Conservation (phyloP, 257 asterid genomes). For the Solanum ahanhuiri region DNA sequence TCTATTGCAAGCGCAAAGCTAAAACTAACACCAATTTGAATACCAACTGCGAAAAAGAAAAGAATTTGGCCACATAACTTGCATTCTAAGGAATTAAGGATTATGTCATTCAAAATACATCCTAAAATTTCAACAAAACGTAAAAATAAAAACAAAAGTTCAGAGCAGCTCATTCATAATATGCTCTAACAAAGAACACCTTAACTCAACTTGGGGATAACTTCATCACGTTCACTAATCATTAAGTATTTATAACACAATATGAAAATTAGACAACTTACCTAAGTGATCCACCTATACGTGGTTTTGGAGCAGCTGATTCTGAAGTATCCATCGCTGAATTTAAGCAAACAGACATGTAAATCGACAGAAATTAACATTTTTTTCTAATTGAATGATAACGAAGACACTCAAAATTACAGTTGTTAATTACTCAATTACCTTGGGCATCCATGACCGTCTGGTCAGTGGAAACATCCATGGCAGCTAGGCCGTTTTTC, state of each 20-base stretch:
- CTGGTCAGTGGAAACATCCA: constrained; percentile 19
- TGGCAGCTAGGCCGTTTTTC: constrained; percentile 22
- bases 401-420: neutral
- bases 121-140: neutral
- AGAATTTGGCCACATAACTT: neutral
- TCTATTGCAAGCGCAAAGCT: neutral
- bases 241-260: neutral
- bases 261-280: neutral
- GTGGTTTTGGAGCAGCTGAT: constrained; percentile 12
- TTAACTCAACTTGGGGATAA: neutral
- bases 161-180: neutral
- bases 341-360: neutral
- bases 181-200: neutral
- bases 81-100: neutral
- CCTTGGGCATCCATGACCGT: constrained; percentile 20
- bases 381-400: neutral
- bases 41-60: neutral
- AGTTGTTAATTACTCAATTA: constrained; percentile 3
- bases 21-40: neutral
- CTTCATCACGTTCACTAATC: neutral
- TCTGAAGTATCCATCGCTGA: constrained; percentile 62
- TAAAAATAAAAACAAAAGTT: neutral
- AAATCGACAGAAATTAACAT: neutral
- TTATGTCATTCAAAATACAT: neutral
- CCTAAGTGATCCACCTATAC: constrained; percentile 21